Base-by-base conservation (phyloP, 2,329 filamentous ascomycete species). In the Paramyrothecium sp. region DNA sequence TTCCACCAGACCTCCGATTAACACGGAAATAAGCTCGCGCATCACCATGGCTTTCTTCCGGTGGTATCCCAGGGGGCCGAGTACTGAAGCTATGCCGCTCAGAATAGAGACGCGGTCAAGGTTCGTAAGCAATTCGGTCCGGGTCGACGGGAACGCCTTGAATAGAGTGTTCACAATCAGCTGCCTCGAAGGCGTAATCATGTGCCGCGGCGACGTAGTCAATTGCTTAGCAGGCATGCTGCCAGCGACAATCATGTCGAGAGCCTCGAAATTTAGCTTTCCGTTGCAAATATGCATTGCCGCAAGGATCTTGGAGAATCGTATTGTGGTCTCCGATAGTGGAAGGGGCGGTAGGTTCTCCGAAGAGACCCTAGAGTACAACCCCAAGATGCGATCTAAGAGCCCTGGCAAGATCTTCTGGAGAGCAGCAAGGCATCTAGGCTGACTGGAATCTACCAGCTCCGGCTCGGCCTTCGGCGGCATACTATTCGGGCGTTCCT, bases 31-130 rank as follows among this genome's bases (percentile, higher is more conserved):
- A 53, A 98, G 81, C 67, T 97, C 92, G 64, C 91, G 88, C 65
- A 97, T 83, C 1, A 97, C 86, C 75, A 98, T 89, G 4, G 91
- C 92, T 73, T 96, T 96, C 75, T 97, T 98, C 57, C 95, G 85
- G 58, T 92, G 86, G 59, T 94, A 84, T 1, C 91, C 91, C 8
- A 99, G 75, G 7, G 85, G 81, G 0, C 91, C 89, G 11, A 97
- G 78, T n/a, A 96, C 86, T n/a, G 90, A 87, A 8, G 92, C 89
- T 62, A 98, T 92, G 13, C 92, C 94, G 63, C 92, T 89, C 17
- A 97, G 79, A 38, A 97, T 88, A 11, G 89, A 86, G 12, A 91
- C 86, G 21, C 90, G 83, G 72, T 97, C 93, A 11, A 87, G 86
- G 3, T 89, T 85, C 3, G 88, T 89, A 54, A 96, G 77, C 26